Base-by-base conservation (phyloP, 305 asterid species). In the Fraxinus dipetala region DNA sequence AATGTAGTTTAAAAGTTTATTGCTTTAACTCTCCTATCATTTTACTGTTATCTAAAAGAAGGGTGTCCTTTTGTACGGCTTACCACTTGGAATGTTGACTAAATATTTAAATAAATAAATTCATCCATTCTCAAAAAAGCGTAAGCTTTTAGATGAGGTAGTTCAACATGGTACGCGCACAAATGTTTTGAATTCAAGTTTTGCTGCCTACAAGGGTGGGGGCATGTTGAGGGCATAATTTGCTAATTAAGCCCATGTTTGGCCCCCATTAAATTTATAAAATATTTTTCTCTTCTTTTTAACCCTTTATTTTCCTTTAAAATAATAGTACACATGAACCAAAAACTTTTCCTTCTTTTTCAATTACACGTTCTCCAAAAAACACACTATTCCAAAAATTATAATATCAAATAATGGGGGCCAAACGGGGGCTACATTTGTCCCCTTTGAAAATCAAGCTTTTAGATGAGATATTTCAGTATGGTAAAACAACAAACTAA, bases 1-100 rank as follows among this genome's bases (percentile, higher is more conserved):
- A 36, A 81, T 65, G 61, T 72, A 18, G 34, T 24, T 28, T 54
- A 30, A 45, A 65, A 43, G 80, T 79, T 70, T 80, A 36, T 61
- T 61, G 32, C 16, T 74, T 83, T 76, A 70, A 26, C 35, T 61
- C 69, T 74, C 76, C 76, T 36, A 20, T 35, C 67, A 2, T 43
- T 20, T 79, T 56, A 26, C 56, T 51, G 35, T 35, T 65, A 32
- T 78, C 56, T 34, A 16, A 30, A 11, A 30, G 32, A 69, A 11
- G 32, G 34, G 20, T 30, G 3, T 26, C 75, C 38, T 69, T 65
- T 65, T 65, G 31, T 28, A 63, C 0, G n/a, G 72, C 16, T 9
- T 26, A 24, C n/a, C 7, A 10, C 0, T 22, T 28, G 22, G 75
- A 69, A 30, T 30, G 22, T 30, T 28, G 7, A 28, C 20, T 11